Base-by-base conservation (phyloP, 306 rosid genomes). In the Cucumis hystrix region DNA sequence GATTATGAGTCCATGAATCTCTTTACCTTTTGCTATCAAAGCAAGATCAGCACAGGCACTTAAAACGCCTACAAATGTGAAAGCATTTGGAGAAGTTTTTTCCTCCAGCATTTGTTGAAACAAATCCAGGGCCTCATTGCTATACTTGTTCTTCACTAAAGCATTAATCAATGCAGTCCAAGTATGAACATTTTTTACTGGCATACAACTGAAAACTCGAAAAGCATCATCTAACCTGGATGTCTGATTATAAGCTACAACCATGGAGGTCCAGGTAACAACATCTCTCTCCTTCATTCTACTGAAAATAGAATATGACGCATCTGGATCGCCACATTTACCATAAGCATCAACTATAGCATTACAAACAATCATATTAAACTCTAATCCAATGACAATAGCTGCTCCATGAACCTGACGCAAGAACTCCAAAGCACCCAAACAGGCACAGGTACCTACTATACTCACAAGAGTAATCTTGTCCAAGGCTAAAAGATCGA, bases 261-360 rank as follows among this genome's bases (percentile, higher is more conserved):
- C 77, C 89, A 83, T 80, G 40, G 87, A 79, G 72, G 89, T 85
- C 89, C 92, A 89, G 37, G 92, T 85, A 86, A 89, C 89, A 56
- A 83, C 85, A 82, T 88, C 67, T 74, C 79, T 90, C 77, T 77
- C 83, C 8, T 64, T 79, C 88, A 90, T 90, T 41, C 37, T 80
- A 78, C 83, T 30, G 77, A 88, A 85, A 58, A 88, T 63, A 66
- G 74, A 49, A 81, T 39, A 80, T 4, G 87, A 85, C 30, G 28
- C 61, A 75, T 85, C 20, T 17, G 83, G 84, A 40, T 85, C 39
- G 7, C 88, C 82, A 64, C 88, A 86, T 86, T 86, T 90, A 45
- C 95, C 90, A 79, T 90, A 90, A 67, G 92, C 89, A 82, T 90
- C 80, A 74, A 86, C 77, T 35, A 87, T 72, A 35, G 95, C 87